These are phyloP conservation scores for Backusella circina DNA, from an alignment of 192 early-diverging fungal species.

Conservation along the genomic window DNA sequence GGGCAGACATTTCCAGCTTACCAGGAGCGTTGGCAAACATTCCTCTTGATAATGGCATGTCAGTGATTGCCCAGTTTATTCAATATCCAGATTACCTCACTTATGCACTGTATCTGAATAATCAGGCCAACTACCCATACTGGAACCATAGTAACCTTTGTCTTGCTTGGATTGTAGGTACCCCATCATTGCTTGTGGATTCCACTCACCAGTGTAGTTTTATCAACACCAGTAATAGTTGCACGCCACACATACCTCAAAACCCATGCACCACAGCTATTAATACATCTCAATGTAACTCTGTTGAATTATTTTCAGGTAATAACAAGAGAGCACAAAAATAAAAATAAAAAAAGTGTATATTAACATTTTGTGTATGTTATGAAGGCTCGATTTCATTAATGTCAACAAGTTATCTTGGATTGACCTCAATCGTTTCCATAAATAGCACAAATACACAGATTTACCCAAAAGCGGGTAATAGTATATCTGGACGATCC, in stretches of 20 bases:
- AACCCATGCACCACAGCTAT: conserved; percentile 12
- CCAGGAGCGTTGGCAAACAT: conserved; percentile 10
- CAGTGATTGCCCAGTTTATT: conserved; percentile 8
- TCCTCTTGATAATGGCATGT: conserved; percentile 20
- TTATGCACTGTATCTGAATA: conserved; percentile 13
- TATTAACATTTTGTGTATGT: neutral
- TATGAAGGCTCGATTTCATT: conserved; percentile 12
- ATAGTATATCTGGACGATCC: conserved; percentile 7
- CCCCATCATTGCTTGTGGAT: conserved; percentile 11
- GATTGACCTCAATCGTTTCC: conserved; percentile 6
- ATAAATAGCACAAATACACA: conserved; percentile 16
- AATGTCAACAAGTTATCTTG: neutral
- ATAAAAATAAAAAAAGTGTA: neutral
- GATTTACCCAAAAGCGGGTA: neutral
- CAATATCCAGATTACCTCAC: conserved; percentile 12
- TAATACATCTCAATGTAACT: conserved; percentile 5
- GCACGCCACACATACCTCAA: neutral
- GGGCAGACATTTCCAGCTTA: neutral
- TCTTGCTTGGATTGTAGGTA: conserved; percentile 16
- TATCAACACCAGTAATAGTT: neutral
- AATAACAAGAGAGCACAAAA: neutral
- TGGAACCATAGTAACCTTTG: neutral
- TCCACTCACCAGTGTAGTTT: conserved; percentile 18
- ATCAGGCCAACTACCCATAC: conserved; percentile 4
- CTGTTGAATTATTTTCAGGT: conserved; percentile 15